Percentiles rank a stretch among this genome's conserved stretches.
Evolutionary conservation across 2,329 filamentous ascomycete genomes (phyloP).

Genomic region (Alternaria sp.): DNA sequence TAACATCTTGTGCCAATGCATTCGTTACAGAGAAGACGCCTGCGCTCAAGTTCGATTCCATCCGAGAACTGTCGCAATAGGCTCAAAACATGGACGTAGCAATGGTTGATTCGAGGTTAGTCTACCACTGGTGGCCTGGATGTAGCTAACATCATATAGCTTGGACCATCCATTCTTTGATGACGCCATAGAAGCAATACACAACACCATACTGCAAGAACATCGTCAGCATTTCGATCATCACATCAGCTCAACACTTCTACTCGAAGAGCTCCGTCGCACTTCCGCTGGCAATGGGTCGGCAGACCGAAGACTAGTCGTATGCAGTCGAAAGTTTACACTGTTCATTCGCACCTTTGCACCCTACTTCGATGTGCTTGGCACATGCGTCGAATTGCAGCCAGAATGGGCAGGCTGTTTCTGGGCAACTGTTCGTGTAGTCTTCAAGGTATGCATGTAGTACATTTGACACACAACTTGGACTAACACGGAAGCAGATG

Average conservation of each 20-base stretch:
- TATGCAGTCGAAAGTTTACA: constrained; percentile 27
- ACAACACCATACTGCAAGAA: constrained; percentile 24
- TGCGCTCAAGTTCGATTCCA: constrained; percentile 16
- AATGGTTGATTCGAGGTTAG: constrained; percentile 34
- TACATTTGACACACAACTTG: not conserved
- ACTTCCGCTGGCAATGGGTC: constrained; percentile 13
- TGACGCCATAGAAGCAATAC: constrained; percentile 25
- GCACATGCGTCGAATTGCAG: constrained; percentile 20
- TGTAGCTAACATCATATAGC: constrained; percentile 22
- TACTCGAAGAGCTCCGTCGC: constrained; percentile 27
- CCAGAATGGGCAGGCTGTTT: constrained; percentile 31
- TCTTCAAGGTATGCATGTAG: constrained; percentile 30
- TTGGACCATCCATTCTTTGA: constrained; percentile 25
- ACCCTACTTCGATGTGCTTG: constrained; percentile 36
- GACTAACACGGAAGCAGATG: constrained; percentile 17
- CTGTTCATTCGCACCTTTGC: constrained; percentile 29
- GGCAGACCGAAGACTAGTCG: constrained; percentile 14
- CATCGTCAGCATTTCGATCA: constrained; percentile 21
- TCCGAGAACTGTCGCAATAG: constrained; percentile 28
- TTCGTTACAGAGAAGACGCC: constrained; percentile 18
- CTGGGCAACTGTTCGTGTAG: constrained; percentile 29
- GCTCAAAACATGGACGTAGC: constrained; percentile 26
- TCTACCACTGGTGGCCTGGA: not conserved
- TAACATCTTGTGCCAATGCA: constrained; percentile 33
- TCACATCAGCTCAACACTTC: constrained; percentile 15